phyloP scores from a whole-genome alignment of 1,139 yeast genomes.

The Yamadazyma atmosphaerica region DNA sequence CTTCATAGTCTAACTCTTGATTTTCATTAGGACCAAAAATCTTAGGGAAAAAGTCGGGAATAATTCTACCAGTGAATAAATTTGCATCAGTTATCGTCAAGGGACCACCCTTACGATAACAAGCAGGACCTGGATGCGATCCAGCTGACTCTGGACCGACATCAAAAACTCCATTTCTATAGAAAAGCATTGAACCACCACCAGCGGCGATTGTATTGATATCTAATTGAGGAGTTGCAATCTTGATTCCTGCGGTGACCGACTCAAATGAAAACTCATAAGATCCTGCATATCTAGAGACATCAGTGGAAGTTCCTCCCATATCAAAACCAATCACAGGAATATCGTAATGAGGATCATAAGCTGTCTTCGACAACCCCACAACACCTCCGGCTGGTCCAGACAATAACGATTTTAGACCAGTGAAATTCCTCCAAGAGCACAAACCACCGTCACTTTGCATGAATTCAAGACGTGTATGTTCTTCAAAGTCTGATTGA shows the following conservation, averaged over 20 bases:
- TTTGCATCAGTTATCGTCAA: slow-evolving; percentile 59
- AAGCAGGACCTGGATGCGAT: slow-evolving; percentile 62
- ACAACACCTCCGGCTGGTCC: slow-evolving; percentile 67
- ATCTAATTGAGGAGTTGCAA: slow-evolving; percentile 58
- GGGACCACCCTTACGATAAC: slow-evolving; percentile 59
- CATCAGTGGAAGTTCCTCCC: slow-evolving; percentile 66
- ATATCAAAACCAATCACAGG: slow-evolving; percentile 59
- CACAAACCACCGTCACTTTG: slow-evolving; percentile 61
- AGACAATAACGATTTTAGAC: slow-evolving; percentile 50
- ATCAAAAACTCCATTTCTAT: slow-evolving; percentile 50
- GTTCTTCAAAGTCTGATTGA: slow-evolving; percentile 38
- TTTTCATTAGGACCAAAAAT: slow-evolving; percentile 55
- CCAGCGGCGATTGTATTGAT: slow-evolving; percentile 64
- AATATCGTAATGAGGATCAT: slow-evolving; percentile 33
- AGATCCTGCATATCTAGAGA: slow-evolving; percentile 45
- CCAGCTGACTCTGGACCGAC: slow-evolving; percentile 61
- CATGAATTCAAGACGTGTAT: slow-evolving; percentile 48
- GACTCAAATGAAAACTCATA: slow-evolving; percentile 55
- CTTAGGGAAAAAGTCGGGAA: slow-evolving; percentile 51
- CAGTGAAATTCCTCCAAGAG: slow-evolving; percentile 48
- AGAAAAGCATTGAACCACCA: slow-evolving; percentile 53
- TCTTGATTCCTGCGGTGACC: slow-evolving; percentile 53
- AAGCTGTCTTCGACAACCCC: slow-evolving; percentile 53
- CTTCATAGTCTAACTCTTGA: slow-evolving; percentile 44
- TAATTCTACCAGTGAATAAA: slow-evolving; percentile 48